Evolutionary conservation across 2,329 filamentous ascomycete genomes (phyloP), one percentile per base, ranked within the genome.

Genomic region (Aspergillus piperis): DNA sequence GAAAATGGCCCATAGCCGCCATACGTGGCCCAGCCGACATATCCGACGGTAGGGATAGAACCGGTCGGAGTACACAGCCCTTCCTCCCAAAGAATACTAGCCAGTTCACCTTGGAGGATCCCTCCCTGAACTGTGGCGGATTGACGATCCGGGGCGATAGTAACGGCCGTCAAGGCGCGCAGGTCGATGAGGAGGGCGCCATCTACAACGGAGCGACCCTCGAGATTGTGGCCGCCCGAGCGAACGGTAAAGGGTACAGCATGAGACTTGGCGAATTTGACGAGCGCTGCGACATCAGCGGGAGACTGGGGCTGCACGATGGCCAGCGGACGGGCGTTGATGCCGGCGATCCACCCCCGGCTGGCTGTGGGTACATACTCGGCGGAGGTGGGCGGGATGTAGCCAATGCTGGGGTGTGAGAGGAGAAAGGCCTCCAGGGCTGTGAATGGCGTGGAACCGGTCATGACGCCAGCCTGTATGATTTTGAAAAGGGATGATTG

Each of bases 1-100:
- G 66, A 65, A 21, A 74, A 69, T 0, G 69, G 63, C 2, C 76
- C 77, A 58, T 77, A 77, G 1, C 76, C 75, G 5, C 75, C 76
- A 8, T 69, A 66, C 8, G 67, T 71, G 8, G 72, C 70, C 76
- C 77, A 79, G 1, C 75, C 73, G 1, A 72, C 67, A 41, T 72
- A 77, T 7, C 75, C 76, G 2, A 78, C 71, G 10, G 44, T 38
- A 0, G 62, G 50, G 2, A 65, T 58, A 1, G 61, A 6, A 13
- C 66, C 68, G 1, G 53, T 56, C 0, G 69, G 41, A 1, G 67
- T 67, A 0, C 19, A 54, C 5, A 67, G 44, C 0, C 61, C 61
- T 5, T 65, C 44, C 1, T 23, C 17, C 54, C 58, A 59, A 3
- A 67, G 60, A 6, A 47, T 23, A 10, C 32, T 41, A 3, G 25